Evolutionary conservation across 805 yeast species (phyloP), one percentile per base, ranked within the genome.

Genomic region (Wickerhamomyces canadensis): DNA sequence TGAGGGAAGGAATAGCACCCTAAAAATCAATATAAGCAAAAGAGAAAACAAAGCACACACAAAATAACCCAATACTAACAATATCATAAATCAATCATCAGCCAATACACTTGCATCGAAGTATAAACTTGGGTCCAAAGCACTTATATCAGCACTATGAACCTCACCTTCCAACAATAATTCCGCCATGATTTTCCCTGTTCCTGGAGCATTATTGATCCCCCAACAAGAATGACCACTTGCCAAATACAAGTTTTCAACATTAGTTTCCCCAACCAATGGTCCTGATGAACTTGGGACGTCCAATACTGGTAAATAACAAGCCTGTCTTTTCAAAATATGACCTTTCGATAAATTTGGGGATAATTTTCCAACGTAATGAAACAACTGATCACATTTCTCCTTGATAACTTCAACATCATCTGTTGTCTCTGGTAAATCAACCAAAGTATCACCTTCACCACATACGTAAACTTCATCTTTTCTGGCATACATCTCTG

Each of bases 181-280:
- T 62, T 91, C 98, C 45, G 95, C 79, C 80, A 91, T 73, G 27
- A 93, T 72, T 54, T 86, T 78, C n/a, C 98, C 98, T 0, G 97
- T 89, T 4, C 84, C 97, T 1, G 97, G 97, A 0, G 96, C 96
- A 60, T 93, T 91, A 64, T 91, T 93, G 45, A 91, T 93, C 17
- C 98, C 98, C 98, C 98, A 91, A 63, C 98, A 93, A 13, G 96
- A 84, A 61, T 91, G 98, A 0, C 98, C 98, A 13, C 91, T 76
- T 3, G 96, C 96, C 38, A 91, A 60, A 50, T 67, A 84, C 43
- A 91, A 65, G 42, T 80, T 79, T 17, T 74, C 76, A 7, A 89
- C 94, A 52, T 88, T 88, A 0, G 98, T 91, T 51, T 85, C 91
- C 32, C 98, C 98, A 49, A 91, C 80, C 37, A 93, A 67, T 0